Conservation (phyloP, 208 protist genomes). For the Acanthamoeba lenticulata region DNA sequence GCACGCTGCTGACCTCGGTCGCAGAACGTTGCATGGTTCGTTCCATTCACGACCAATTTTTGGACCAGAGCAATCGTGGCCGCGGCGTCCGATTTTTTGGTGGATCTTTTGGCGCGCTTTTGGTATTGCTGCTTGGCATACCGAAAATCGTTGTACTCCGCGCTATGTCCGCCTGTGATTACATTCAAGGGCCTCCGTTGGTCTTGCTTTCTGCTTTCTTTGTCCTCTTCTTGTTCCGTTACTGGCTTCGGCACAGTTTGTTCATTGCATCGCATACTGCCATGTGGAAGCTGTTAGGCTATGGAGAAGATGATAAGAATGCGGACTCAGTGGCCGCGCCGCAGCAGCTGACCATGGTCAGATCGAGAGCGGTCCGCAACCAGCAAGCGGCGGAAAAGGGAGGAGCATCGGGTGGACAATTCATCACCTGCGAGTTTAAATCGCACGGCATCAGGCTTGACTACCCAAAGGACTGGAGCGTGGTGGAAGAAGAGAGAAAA, state of each 20-base stretch:
- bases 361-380: not conserved
- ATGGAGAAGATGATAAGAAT: not conserved
- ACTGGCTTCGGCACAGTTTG: too few relatives aligned
- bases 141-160: not conserved
- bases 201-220: not conserved
- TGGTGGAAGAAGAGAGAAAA: slow-evolving; percentile 1
- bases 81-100: not conserved
- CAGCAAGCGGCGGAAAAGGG: not conserved
- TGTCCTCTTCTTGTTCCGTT: not conserved
- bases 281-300: slow-evolving; percentile 26
- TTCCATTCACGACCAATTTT: not conserved
- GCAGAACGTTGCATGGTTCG: not conserved
- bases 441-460: not conserved
- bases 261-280: too few relatives aligned
- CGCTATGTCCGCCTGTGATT: not conserved
- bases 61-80: too few relatives aligned
- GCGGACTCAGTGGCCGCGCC: not conserved
- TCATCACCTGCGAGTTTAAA: not conserved
- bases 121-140: not conserved
- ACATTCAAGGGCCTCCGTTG: too few relatives aligned
- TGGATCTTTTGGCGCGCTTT: not conserved
- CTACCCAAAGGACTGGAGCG: slow-evolving; percentile 30
- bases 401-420: not conserved
- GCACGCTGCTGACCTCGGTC: not conserved
- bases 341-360: not conserved